These are phyloP conservation scores for Didymella arachidicola DNA, from an alignment of 2,329 filamentous ascomycete genomes.

Conservation along the genomic window DNA sequence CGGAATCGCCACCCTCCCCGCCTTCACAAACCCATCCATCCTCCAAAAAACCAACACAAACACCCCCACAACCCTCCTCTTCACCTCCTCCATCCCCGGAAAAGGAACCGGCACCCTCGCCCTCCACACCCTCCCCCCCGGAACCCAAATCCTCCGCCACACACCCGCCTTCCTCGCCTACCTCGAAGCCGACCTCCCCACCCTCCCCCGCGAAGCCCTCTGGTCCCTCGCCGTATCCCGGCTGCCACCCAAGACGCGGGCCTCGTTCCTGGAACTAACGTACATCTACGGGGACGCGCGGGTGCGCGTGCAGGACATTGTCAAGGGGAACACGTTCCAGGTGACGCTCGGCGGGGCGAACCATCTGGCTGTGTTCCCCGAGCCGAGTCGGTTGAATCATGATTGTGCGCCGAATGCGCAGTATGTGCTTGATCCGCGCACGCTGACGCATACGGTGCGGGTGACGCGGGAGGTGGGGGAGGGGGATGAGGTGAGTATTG, in stretches of 20 bases:
- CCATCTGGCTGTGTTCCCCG: conserved; percentile 50
- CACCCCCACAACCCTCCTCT: conserved; percentile 27
- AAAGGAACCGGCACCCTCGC: conserved; percentile 47
- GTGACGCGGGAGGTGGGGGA: conserved; percentile 44
- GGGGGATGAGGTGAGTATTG: conserved; percentile 54
- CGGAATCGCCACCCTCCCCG: conserved; percentile 32
- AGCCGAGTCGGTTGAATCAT: conserved; percentile 53
- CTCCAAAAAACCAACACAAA: conserved; percentile 31
- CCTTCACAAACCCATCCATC: conserved; percentile 29
- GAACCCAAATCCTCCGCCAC: conserved; percentile 39
- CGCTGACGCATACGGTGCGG: conserved; percentile 52
- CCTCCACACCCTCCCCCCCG: conserved; percentile 26
- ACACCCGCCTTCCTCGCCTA: conserved; percentile 45
- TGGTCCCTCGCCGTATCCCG: conserved; percentile 38
- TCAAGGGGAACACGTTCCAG: conserved; percentile 49
- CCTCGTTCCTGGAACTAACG: conserved; percentile 33
- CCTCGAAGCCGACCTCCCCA: conserved; percentile 38
- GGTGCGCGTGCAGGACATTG: conserved; percentile 44
- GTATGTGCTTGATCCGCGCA: conserved; percentile 48
- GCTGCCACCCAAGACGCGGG: conserved; percentile 29
- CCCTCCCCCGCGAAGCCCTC: conserved; percentile 40
- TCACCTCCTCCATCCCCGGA: conserved; percentile 31
- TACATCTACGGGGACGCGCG: conserved; percentile 39
- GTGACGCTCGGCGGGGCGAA: conserved; percentile 36
- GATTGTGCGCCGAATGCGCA: conserved; percentile 53